These are phyloP conservation scores for Hanseniaspora meyeri DNA, from an alignment of 805 yeast species.

Conservation along the genomic window DNA sequence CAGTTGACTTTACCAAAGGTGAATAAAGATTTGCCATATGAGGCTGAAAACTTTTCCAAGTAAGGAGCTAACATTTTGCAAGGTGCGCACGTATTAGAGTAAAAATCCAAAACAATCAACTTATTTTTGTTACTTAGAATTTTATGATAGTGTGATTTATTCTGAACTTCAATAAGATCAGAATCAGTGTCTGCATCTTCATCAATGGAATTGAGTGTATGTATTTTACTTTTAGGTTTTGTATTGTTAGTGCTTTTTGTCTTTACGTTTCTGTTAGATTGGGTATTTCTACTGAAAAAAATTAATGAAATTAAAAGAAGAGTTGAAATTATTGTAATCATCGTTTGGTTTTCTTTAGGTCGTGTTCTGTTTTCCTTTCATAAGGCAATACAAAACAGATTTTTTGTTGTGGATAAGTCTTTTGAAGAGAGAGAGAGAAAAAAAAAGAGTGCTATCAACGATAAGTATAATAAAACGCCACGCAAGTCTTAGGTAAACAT, in stretches of 20 bases:
- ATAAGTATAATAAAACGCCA: no score
- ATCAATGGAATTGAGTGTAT: slow-evolving; percentile 36
- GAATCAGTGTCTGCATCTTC: slow-evolving; percentile 41
- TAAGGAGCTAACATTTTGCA: slow-evolving; percentile 95
- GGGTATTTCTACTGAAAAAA: background rate
- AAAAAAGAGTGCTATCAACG: no score
- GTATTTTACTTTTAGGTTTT: slow-evolving; percentile 33
- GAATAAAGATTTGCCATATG: slow-evolving; percentile 45
- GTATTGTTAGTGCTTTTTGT: background rate
- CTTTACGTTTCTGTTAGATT: background rate
- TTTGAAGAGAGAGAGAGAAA: no score
- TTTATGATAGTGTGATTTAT: slow-evolving; percentile 15
- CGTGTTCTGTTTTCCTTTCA: no score
- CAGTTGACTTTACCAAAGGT: slow-evolving; percentile 81
- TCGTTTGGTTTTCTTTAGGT: background rate
- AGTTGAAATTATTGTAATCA: background rate
- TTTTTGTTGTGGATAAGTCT: no score
- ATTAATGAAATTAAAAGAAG: background rate
- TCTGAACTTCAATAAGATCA: background rate
- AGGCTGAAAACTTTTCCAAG: slow-evolving; percentile 62
- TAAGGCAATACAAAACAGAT: no score
- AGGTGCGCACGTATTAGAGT: slow-evolving; percentile 98
- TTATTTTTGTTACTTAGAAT: slow-evolving; percentile 49
- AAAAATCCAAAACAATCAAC: slow-evolving; percentile 86
- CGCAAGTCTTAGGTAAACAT: no score